A percentile compares a stretch with the other conserved stretches of the same genome.
Evolutionary conservation across 2,329 filamentous ascomycete species (phyloP).

Genomic region (Ascochyta viciae-villosae): DNA sequence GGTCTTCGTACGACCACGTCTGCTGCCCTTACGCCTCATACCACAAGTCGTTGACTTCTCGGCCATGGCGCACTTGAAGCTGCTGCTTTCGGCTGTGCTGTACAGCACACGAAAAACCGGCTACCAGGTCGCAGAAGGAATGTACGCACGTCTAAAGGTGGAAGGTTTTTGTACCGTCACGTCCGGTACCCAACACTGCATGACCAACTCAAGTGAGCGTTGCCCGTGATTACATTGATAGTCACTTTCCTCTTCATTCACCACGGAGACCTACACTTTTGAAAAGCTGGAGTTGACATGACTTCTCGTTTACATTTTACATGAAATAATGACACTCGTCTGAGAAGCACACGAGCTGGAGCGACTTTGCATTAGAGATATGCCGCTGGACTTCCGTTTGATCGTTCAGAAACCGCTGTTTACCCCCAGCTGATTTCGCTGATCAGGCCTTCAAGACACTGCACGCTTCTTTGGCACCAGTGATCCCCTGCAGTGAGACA

Average conservation of each 20-base stretch:
- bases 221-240: neutral
- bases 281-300: too few relatives aligned
- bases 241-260: neutral
- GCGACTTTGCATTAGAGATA: neutral
- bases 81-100: neutral
- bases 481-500: neutral
- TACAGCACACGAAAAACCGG: slow-evolving; percentile 10
- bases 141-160: neutral
- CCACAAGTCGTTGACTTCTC: neutral
- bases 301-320: neutral
- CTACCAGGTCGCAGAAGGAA: slow-evolving; percentile 10
- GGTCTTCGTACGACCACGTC: neutral
- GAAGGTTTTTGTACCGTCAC: neutral
- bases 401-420: neutral
- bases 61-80: neutral
- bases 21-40: neutral
- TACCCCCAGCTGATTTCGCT: neutral
- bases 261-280: neutral
- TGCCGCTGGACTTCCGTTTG: neutral
- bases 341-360: neutral
- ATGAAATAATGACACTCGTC: too few relatives aligned
- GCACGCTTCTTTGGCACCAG: neutral
- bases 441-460: neutral
- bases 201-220: neutral
- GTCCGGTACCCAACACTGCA: too few relatives aligned